Evolutionary conservation across 2,329 filamentous ascomycete species (phyloP).

Genomic region (Periglandula ipomoeae): DNA sequence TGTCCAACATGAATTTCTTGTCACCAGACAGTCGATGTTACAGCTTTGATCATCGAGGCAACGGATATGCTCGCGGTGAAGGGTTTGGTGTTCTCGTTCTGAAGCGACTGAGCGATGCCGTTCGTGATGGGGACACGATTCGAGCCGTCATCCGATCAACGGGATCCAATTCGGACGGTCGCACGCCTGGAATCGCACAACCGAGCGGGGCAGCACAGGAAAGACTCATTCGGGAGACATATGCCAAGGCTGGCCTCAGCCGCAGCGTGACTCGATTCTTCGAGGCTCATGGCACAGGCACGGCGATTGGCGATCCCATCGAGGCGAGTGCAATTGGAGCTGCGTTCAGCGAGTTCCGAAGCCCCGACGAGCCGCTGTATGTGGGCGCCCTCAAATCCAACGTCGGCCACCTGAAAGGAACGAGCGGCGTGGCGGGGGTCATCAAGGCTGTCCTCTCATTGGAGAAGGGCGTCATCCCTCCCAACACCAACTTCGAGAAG

Average conservation of each 20-base stretch:
- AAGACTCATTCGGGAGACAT: slow-evolving; percentile 1
- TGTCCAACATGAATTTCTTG: background rate
- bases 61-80: slow-evolving; percentile 38
- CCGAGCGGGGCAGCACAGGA: slow-evolving; percentile 9
- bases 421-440: slow-evolving; percentile 15
- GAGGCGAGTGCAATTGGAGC: slow-evolving; percentile 26
- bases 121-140: slow-evolving; percentile 30
- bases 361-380: slow-evolving; percentile 8
- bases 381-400: slow-evolving; percentile 21
- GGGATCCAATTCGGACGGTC: background rate
- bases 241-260: slow-evolving; percentile 12
- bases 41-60: slow-evolving; percentile 24
- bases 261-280: slow-evolving; percentile 19
- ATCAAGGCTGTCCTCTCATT: slow-evolving; percentile 18
- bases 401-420: slow-evolving; percentile 16
- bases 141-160: slow-evolving; percentile 8
- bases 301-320: slow-evolving; percentile 18
- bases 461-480: slow-evolving; percentile 14
- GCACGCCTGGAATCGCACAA: background rate
- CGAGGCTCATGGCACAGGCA: slow-evolving; percentile 34
- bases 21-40: slow-evolving; percentile 17
- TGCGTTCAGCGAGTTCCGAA: slow-evolving; percentile 26
- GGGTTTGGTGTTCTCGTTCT: slow-evolving; percentile 30
- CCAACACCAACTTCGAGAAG: slow-evolving; percentile 14
- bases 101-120: slow-evolving; percentile 32